These are phyloP conservation scores for Tetrahymena borealis DNA, from an alignment of 73 alveolate species.

Conservation along the genomic window DNA sequence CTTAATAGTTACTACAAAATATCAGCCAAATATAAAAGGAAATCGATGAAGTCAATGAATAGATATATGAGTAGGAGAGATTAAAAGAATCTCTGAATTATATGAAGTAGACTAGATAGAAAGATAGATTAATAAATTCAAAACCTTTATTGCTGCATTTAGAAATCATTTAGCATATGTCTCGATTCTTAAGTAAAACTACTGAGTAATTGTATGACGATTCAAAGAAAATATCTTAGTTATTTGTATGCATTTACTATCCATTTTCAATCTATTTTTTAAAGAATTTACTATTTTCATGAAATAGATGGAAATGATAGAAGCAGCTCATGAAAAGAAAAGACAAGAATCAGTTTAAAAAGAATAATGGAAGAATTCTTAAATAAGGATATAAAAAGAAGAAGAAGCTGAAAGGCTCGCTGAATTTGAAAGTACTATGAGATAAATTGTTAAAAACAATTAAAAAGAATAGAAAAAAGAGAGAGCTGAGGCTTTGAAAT, in stretches of 20 bases:
- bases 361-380: neutral
- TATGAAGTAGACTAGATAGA: neutral
- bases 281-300: neutral
- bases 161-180: neutral
- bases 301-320: neutral
- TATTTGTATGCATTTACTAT: neutral
- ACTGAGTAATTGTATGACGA: neutral
- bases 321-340: neutral
- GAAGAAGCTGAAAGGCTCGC: neutral
- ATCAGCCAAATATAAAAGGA: neutral
- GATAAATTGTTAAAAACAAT: neutral
- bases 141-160: neutral
- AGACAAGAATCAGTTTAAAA: neutral
- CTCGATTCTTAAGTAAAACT: neutral
- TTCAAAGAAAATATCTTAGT: neutral
- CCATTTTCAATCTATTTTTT: neutral
- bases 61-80: neutral
- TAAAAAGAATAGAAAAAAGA: neutral
- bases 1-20: neutral
- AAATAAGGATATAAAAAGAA: neutral
- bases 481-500: neutral
- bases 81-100: neutral
- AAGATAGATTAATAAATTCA: neutral
- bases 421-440: neutral
- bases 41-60: neutral